Evolutionary conservation across 2,329 filamentous ascomycete genomes (phyloP).

Genomic region (Aaosphaeria pasadenensis): DNA sequence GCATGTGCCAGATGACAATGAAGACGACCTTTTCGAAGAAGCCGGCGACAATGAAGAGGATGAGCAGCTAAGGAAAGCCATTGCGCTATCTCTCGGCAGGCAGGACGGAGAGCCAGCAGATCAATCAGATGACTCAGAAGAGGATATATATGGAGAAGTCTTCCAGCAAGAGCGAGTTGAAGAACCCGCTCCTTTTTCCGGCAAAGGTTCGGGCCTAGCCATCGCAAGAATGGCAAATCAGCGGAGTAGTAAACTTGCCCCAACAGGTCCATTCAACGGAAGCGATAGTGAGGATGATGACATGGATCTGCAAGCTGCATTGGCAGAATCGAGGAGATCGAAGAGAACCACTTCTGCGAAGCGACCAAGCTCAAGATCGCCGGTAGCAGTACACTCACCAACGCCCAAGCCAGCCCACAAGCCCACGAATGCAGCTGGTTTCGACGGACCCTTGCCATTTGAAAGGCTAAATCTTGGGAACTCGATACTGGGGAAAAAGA

Average conservation of each 20-base stretch:
- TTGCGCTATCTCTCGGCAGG: constrained; percentile 74
- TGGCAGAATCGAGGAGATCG: constrained; percentile 66
- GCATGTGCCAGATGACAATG: constrained; percentile 45
- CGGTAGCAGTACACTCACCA: constrained; percentile 3
- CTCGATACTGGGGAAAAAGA: constrained; percentile 53
- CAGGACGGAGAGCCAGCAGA: constrained; percentile 42
- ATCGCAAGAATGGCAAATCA: constrained; percentile 75
- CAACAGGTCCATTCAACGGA: constrained; percentile 38
- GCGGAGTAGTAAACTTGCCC: constrained; percentile 56
- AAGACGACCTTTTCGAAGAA: constrained; percentile 51
- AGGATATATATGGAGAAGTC: constrained; percentile 45
- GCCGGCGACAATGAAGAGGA: constrained; percentile 51
- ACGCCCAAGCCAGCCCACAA: constrained; percentile 31
- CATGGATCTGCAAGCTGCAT: constrained; percentile 72
- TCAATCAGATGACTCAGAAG: constrained; percentile 48
- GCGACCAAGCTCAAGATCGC: constrained; percentile 32
- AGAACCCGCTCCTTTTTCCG: constrained; percentile 41
- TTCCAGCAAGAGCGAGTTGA: constrained; percentile 46
- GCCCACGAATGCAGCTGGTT: constrained; percentile 56
- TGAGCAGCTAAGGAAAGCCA: constrained; percentile 75
- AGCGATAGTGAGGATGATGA: constrained; percentile 67
- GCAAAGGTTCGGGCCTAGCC: constrained; percentile 50
- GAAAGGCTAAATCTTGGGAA: constrained; percentile 73
- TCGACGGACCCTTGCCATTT: constrained; percentile 84
- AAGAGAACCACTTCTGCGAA: constrained; percentile 28